These are phyloP conservation scores for Casuarina equisetifolia DNA, from an alignment of 306 rosid genomes.

Conservation along the genomic window DNA sequence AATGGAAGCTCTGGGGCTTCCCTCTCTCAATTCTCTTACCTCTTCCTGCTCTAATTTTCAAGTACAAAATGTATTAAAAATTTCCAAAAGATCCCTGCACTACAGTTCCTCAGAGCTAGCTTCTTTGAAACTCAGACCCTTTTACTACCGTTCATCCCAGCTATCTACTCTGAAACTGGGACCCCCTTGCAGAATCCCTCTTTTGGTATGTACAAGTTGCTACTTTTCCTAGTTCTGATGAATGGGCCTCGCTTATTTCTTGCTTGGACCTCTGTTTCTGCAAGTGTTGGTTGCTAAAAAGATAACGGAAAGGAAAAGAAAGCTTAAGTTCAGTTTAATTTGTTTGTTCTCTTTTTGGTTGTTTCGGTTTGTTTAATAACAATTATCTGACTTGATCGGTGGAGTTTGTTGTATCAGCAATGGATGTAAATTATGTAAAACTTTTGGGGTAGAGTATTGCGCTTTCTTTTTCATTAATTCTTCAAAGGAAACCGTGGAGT, in stretches of 20 bases:
- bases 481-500: neutral
- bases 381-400: neutral
- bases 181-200: slow-evolving; percentile 28
- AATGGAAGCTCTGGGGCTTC: slow-evolving; percentile 78
- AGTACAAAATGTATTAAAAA: slow-evolving; percentile 18
- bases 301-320: neutral
- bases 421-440: neutral
- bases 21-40: slow-evolving; percentile 41
- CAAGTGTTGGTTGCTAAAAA: neutral
- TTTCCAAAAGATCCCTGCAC: slow-evolving; percentile 9
- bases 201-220: slow-evolving; percentile 37
- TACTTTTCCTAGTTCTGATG: neutral
- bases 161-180: slow-evolving; percentile 41
- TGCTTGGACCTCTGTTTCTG: neutral
- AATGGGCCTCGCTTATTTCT: slow-evolving; percentile 2
- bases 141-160: slow-evolving; percentile 25
- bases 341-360: neutral
- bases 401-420: neutral
- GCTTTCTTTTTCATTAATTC: neutral
- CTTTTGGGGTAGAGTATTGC: neutral
- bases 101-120: slow-evolving; percentile 30
- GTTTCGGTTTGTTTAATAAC: neutral
- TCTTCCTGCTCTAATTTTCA: slow-evolving; percentile 34
- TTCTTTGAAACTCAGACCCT: slow-evolving; percentile 38
- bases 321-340: neutral